Conservation (phyloP, 192 early-diverging fungal species). For the Linnemannia exigua region DNA sequence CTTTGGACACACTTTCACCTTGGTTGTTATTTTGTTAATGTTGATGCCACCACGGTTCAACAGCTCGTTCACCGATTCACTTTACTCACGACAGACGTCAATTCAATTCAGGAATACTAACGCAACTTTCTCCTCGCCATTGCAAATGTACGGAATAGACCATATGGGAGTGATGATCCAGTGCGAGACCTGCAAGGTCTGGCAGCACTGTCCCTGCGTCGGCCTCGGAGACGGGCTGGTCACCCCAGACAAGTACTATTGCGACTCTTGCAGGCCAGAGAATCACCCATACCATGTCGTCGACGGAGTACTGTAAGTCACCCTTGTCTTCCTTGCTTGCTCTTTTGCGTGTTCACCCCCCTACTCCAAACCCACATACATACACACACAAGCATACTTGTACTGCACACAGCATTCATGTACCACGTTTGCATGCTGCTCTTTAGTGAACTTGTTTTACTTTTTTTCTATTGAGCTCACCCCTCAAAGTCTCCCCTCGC, state of each 20-base stretch:
- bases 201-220: constrained; percentile 97
- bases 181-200: constrained; percentile 93
- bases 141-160: constrained; percentile 43
- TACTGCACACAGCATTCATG: background rate
- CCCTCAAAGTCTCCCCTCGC: background rate
- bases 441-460: background rate
- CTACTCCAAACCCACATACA: background rate
- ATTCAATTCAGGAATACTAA: background rate
- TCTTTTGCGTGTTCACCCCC: background rate
- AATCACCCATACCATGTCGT: constrained; percentile 76
- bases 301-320: constrained; percentile 57
- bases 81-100: constrained; percentile 14
- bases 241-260: constrained; percentile 93
- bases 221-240: constrained; percentile 79
- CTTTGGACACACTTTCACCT: too few relatives aligned
- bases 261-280: constrained; percentile 90
- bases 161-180: constrained; percentile 90
- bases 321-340: background rate
- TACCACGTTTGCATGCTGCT: background rate
- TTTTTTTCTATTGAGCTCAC: background rate
- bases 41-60: background rate
- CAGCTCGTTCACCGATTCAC: background rate
- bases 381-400: background rate
- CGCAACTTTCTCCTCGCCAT: background rate
- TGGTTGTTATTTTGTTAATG: background rate